Evolutionary conservation across 768 basidiomycete genomes (phyloP).

Genomic region (Suillus hirtellus): DNA sequence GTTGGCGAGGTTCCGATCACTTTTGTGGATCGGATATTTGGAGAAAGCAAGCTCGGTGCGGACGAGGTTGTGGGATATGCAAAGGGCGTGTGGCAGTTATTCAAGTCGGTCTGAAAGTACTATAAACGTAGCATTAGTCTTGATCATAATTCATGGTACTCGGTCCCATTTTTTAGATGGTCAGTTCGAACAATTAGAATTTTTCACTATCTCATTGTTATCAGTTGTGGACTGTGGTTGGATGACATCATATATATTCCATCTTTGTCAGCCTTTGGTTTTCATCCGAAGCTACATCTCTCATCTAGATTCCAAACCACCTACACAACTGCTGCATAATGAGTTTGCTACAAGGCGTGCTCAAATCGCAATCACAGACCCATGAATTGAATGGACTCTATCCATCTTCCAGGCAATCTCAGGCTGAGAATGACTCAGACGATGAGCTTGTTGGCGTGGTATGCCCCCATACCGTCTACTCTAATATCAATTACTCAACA

Average conservation of each 20-base stretch:
- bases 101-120: slow-evolving; percentile 58
- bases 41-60: slow-evolving; percentile 89
- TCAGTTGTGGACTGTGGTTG: not conserved
- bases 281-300: not conserved
- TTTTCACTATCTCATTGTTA: not conserved
- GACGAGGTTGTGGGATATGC: slow-evolving; percentile 86
- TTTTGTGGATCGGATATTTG: slow-evolving; percentile 91
- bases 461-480: slow-evolving; percentile 29
- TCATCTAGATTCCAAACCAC: not conserved
- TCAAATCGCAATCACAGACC: slow-evolving; percentile 49
- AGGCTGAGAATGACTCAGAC: slow-evolving; percentile 53
- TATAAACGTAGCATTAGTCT: not conserved
- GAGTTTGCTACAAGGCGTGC: slow-evolving; percentile 67
- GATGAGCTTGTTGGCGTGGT: slow-evolving; percentile 75
- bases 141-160: not conserved
- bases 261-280: slow-evolving; percentile 9
- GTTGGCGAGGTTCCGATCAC: slow-evolving; percentile 94
- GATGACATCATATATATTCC: slow-evolving; percentile 12
- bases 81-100: slow-evolving; percentile 82
- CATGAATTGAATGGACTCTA: slow-evolving; percentile 22
- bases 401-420: slow-evolving; percentile 11
- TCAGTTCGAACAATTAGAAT: not conserved
- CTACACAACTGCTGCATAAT: slow-evolving; percentile 43
- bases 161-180: not conserved
- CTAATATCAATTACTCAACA: slow-evolving; percentile 15